Conservation (phyloP, 352 stramenopile genomes). For the Phytophthora colocasiae region DNA sequence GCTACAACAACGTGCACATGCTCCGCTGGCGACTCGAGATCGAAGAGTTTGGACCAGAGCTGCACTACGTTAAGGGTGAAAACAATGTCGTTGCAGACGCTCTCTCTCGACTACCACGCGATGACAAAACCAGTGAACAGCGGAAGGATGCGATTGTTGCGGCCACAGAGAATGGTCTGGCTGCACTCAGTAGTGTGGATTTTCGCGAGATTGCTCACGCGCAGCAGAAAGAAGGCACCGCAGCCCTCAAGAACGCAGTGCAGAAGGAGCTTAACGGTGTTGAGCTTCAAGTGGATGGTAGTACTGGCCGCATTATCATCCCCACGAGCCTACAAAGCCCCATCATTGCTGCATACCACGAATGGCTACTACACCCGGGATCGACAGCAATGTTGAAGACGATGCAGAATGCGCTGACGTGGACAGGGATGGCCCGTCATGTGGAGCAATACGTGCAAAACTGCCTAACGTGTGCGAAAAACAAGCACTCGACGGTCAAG, state of each 20-base stretch:
- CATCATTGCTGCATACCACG: slow-evolving; percentile 5
- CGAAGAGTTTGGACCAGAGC: slow-evolving; percentile 5
- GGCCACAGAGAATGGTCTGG: too few species aligned
- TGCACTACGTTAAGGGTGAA: slow-evolving; percentile 11
- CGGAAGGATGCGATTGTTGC: not conserved
- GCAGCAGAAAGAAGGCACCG: not conserved
- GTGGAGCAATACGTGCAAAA: slow-evolving; percentile 1
- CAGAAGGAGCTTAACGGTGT: slow-evolving; percentile 8
- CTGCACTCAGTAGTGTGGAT: too few species aligned
- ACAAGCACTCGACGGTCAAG: slow-evolving; percentile 8
- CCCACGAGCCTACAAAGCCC: not conserved
- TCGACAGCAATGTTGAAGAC: not conserved
- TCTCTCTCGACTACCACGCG: slow-evolving; percentile 3
- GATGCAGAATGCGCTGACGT: slow-evolving; percentile 3
- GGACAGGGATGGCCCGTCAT: slow-evolving; percentile 1
- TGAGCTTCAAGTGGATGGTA: not conserved
- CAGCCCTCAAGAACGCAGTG: not conserved
- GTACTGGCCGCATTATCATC: not conserved
- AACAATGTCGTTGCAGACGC: slow-evolving; percentile 12
- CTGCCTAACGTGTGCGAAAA: slow-evolving; percentile 1
- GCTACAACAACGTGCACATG: slow-evolving; percentile 17
- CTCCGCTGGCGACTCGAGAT: slow-evolving; percentile 13
- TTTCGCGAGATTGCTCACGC: not conserved
- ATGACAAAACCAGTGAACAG: too few species aligned
- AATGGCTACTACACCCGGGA: slow-evolving; percentile 8